Base-by-base conservation (phyloP, 495 filamentous ascomycete species). In the Glonium stellatum region DNA sequence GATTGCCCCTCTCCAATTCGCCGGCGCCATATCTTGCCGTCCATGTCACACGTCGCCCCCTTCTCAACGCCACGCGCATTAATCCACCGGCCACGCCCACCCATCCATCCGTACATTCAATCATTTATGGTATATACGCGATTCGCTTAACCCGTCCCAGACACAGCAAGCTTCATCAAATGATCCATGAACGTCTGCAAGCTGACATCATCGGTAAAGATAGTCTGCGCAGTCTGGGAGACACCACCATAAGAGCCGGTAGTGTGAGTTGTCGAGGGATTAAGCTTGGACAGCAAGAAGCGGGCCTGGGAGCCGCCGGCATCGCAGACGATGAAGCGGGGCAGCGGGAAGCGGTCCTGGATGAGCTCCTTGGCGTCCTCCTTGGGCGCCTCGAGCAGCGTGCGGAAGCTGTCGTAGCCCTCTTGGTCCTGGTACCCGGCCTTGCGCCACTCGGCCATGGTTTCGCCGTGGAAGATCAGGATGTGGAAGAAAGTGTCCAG, bases 401-500 rank as follows among this genome's bases (percentile, higher is more conserved):
- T 73, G 59, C 86, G 89, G 74, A 99, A 92, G 74, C 96, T 97
- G 71, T 97, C 95, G 67, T 99, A 99, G 44, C 92, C 95, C 67
- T 97, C 93, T 73, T 97, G 92, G 1, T 97, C 92, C 58, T 99
- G 95, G 67, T 97, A 99, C 1, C 95, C 95, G 15, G 90, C 90
- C 75, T 99, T 97, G 66, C 91, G 87, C 95, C 95, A 99, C 70
- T 97, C 90, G 0, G 95, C 95, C 71, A 97, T 87, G 3, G 92
- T 97, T 77, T 97, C 93, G 51, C 95, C 95, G 69, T 97, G 89
- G 82, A 97, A 97, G 63, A 99, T 99, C 54, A 99, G 84, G 61
- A 99, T 97, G 71, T 97, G 95, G 85, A 99, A 99, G 79, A 97
- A 99, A 15, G 92, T 97, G 67, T 99, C 95, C 39, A 99, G 84